Evolutionary conservation across 768 basidiomycete genomes (phyloP).

Genomic region (Tricholoma matsutake): DNA sequence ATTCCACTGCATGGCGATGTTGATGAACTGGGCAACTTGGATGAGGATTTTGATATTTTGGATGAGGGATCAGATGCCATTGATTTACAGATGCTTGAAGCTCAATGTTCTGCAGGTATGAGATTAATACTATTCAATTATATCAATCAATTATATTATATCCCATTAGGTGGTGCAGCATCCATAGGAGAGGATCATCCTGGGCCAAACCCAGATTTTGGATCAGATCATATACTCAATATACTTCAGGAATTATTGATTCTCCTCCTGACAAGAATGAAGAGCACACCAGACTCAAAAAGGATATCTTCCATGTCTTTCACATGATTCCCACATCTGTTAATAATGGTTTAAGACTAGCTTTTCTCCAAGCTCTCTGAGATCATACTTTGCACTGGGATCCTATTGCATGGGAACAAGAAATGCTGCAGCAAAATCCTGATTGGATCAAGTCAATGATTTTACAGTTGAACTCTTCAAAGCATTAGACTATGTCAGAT

Average conservation of each 20-base stretch:
- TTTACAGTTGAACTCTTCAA: too few relatives aligned
- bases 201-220: not conserved
- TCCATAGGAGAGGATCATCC: not conserved
- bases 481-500: too few relatives aligned
- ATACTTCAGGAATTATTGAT: not conserved
- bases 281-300: constrained; percentile 16
- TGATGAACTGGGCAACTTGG: not conserved
- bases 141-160: not conserved
- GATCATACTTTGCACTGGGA: constrained; percentile 26
- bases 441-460: too few relatives aligned
- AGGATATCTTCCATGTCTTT: constrained; percentile 22
- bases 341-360: constrained; percentile 16
- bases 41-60: not conserved
- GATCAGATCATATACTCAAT: not conserved
- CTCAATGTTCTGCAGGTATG: not conserved
- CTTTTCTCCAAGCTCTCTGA: constrained; percentile 17
- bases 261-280: not conserved
- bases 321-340: constrained; percentile 14
- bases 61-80: not conserved
- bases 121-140: not conserved
- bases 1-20: not conserved
- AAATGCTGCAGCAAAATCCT: too few relatives aligned
- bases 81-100: constrained; percentile 4
- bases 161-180: not conserved
- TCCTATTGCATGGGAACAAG: constrained; percentile 9